Evolutionary conservation across 805 yeast genomes (phyloP).

Genomic region (Candida ascalaphidarum): DNA sequence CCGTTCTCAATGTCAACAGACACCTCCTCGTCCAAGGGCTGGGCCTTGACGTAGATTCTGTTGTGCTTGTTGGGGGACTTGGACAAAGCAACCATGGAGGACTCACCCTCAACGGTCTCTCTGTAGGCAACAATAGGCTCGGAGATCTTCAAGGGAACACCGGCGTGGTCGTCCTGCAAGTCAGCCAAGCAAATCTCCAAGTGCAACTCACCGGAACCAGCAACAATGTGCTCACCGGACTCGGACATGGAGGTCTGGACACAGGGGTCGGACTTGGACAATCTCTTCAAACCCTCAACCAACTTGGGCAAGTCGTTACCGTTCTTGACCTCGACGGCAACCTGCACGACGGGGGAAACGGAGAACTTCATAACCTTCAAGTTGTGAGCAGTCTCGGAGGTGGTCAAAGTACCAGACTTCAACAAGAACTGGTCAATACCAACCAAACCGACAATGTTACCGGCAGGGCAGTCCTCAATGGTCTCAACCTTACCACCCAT

Average conservation of each 20-base stretch:
- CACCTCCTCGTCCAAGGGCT: constrained; percentile 92
- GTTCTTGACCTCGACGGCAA: constrained; percentile 99
- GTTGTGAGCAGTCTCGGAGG: constrained; percentile 95
- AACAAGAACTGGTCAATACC: constrained; percentile 99
- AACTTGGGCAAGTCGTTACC: constrained; percentile 99
- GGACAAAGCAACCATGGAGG: constrained; percentile 92
- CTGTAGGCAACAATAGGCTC: constrained; percentile 98
- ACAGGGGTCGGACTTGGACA: constrained; percentile 99
- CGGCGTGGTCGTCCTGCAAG: constrained; percentile 98
- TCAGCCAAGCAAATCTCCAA: constrained; percentile 95
- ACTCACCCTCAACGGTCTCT: constrained; percentile 93
- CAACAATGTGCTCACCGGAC: constrained; percentile 99
- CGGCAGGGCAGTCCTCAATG: constrained; percentile 99
- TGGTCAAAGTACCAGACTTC: constrained; percentile 98
- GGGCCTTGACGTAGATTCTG: constrained; percentile 98
- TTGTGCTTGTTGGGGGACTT: constrained; percentile 99
- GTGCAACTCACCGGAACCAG: constrained; percentile 99
- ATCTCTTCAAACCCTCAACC: constrained; percentile 99
- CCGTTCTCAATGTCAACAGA: constrained; percentile 89
- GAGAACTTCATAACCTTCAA: constrained; percentile 99
- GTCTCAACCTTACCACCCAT: constrained; percentile 99
- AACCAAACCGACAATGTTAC: constrained; percentile 99
- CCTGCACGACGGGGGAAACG: constrained; percentile 99
- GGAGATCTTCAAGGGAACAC: constrained; percentile 95
- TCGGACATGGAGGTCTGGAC: constrained; percentile 79